Conservation (phyloP, 805 yeast species). For the Maudiozyma bulderi region DNA sequence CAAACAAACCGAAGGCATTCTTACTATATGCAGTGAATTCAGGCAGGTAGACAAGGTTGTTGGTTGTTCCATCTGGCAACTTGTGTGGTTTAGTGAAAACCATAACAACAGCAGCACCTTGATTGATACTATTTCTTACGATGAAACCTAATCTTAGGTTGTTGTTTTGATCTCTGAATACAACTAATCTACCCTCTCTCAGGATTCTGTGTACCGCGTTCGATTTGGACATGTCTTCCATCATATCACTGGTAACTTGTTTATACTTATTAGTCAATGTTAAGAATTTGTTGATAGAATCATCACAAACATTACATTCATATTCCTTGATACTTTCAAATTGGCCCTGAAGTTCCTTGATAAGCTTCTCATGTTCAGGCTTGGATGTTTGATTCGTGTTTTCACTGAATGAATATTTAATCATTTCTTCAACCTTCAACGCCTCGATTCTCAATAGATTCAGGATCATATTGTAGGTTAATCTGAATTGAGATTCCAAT, state of each 20-base stretch:
- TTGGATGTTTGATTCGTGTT: slow-evolving; percentile 74
- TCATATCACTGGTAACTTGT: slow-evolving; percentile 35
- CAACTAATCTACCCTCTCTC: slow-evolving; percentile 46
- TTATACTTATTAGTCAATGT: slow-evolving; percentile 39
- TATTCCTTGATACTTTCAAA: slow-evolving; percentile 32
- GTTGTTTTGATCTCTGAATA: slow-evolving; percentile 42
- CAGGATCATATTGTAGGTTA: slow-evolving; percentile 92
- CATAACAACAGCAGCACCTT: slow-evolving; percentile 20
- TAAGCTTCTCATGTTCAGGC: slow-evolving; percentile 73
- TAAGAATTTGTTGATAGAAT: slow-evolving; percentile 39
- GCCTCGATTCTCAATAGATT: slow-evolving; percentile 90
- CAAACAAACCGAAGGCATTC: slow-evolving; percentile 19
- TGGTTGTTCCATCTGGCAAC: slow-evolving; percentile 21
- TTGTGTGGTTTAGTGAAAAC: slow-evolving; percentile 27
- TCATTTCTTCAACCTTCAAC: slow-evolving; percentile 94
- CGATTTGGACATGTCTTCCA: slow-evolving; percentile 38
- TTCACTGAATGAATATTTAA: slow-evolving; percentile 89
- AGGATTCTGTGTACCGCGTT: slow-evolving; percentile 41
- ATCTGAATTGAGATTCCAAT: slow-evolving; percentile 80
- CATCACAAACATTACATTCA: slow-evolving; percentile 27
- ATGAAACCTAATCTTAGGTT: slow-evolving; percentile 41
- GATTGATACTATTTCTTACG: slow-evolving; percentile 30
- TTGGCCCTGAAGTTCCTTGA: slow-evolving; percentile 42
- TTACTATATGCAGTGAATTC: slow-evolving; percentile 20
- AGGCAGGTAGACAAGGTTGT: slow-evolving; percentile 30